These are phyloP conservation scores for Yamadazyma kanchanaburiensis DNA, from an alignment of 1,139 yeast genomes.

Conservation along the genomic window DNA sequence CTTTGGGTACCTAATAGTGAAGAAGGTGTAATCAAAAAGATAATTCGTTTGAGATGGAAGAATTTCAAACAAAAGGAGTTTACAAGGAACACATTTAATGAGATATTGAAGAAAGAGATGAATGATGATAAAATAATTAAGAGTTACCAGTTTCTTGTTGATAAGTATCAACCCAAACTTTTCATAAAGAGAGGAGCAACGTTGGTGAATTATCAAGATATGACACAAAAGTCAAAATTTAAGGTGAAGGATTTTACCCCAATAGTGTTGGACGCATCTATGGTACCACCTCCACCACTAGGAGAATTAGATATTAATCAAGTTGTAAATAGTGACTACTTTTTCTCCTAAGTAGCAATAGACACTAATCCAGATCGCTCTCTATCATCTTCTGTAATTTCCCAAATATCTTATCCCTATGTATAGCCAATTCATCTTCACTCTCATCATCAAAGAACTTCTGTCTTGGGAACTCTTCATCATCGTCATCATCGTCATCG, in stretches of 20 bases:
- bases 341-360: slow-evolving; percentile 30
- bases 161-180: slow-evolving; percentile 20
- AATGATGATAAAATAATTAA: slow-evolving; percentile 6
- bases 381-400: slow-evolving; percentile 48
- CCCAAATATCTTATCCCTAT: slow-evolving; percentile 61
- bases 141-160: slow-evolving; percentile 12
- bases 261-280: slow-evolving; percentile 22
- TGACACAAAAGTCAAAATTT: slow-evolving; percentile 1
- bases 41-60: slow-evolving; percentile 2
- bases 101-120: slow-evolving; percentile 13
- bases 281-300: slow-evolving; percentile 25
- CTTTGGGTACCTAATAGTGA: slow-evolving; percentile 27
- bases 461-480: slow-evolving; percentile 15
- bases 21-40: slow-evolving; percentile 18
- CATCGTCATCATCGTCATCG: slow-evolving; percentile 19
- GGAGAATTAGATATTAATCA: slow-evolving; percentile 32
- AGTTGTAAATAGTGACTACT: slow-evolving; percentile 33
- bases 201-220: slow-evolving; percentile 4
- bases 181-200: slow-evolving; percentile 10
- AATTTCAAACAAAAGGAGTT: background rate
- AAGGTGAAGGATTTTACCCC: slow-evolving; percentile 12
- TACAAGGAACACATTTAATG: slow-evolving; percentile 8
- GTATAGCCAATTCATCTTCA: slow-evolving; percentile 59
- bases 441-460: slow-evolving; percentile 44
- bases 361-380: slow-evolving; percentile 7